These are phyloP conservation scores for Vachellia collinsii DNA, from an alignment of 306 rosid genomes.

Conservation along the genomic window DNA sequence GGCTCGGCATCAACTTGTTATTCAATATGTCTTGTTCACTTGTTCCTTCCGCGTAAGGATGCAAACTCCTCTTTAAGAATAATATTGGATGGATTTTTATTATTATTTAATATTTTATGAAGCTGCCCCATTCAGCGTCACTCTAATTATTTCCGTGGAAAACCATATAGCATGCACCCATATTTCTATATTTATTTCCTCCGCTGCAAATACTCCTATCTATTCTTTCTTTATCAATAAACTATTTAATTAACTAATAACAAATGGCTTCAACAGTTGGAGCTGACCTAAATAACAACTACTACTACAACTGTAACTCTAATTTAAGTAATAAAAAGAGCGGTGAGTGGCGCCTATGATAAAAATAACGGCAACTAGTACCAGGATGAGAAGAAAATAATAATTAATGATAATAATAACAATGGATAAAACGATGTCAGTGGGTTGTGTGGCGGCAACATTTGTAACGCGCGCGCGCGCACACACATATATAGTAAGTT, in stretches of 20 bases:
- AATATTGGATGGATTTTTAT: neutral
- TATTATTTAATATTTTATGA: neutral
- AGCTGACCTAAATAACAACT: neutral
- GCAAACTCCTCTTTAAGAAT: neutral
- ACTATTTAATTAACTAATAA: neutral
- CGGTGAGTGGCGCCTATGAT: neutral
- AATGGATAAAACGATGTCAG: neutral
- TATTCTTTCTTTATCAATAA: neutral
- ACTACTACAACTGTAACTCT: neutral
- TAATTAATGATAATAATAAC: neutral
- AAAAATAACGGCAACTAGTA: neutral
- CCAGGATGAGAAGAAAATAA: neutral
- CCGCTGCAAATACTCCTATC: neutral
- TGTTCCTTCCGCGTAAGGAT: neutral
- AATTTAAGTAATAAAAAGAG: neutral
- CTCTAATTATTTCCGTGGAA: constrained; percentile 13
- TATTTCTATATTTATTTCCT: neutral
- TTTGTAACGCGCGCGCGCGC: neutral
- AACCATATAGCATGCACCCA: neutral
- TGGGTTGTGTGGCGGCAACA: constrained; percentile 20
- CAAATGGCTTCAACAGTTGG: neutral
- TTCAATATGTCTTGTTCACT: neutral
- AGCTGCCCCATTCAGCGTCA: neutral
- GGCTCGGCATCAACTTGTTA: constrained; percentile 24
- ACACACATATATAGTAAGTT: neutral